Percentiles rank a stretch among this genome's conserved stretches.
Conservation (phyloP, 2,329 filamentous ascomycete genomes). For the Trichoderma arundinaceum region DNA sequence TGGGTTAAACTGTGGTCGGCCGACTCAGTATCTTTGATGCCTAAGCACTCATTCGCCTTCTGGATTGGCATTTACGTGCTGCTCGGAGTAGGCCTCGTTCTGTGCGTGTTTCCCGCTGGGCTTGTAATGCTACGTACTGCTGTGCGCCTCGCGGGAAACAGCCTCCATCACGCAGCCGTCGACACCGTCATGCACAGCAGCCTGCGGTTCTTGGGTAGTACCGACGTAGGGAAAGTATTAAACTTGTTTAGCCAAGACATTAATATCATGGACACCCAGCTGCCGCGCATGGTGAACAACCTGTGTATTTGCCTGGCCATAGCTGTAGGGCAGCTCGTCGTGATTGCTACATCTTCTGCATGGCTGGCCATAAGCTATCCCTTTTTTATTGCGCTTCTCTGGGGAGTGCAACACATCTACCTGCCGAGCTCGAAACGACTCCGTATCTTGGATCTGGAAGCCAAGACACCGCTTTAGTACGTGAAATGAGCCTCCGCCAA, state of each 20-base stretch:
- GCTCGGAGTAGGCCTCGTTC: background rate
- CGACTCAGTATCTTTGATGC: background rate
- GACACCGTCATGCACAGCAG: background rate
- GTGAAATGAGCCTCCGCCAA: constrained; percentile 12
- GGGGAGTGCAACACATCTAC: constrained; percentile 35
- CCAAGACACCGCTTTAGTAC: constrained; percentile 50
- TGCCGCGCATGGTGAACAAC: constrained; percentile 46
- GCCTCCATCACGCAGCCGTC: background rate
- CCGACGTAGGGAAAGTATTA: constrained; percentile 49
- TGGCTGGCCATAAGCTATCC: background rate
- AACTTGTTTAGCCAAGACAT: constrained; percentile 55
- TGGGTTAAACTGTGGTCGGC: background rate
- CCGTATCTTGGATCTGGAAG: constrained; percentile 59
- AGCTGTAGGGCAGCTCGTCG: constrained; percentile 51
- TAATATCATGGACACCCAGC: constrained; percentile 48
- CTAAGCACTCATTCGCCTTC: background rate
- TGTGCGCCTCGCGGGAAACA: background rate
- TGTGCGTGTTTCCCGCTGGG: background rate
- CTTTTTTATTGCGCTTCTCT: background rate
- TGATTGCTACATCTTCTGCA: constrained; percentile 48
- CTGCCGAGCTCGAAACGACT: constrained; percentile 62
- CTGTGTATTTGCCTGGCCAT: constrained; percentile 36
- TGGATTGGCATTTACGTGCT: background rate
- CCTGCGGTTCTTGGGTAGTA: constrained; percentile 43
- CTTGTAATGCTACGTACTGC: background rate